Conservation (phyloP, 140 eudicot genomes). For the Cichorium intybus region DNA sequence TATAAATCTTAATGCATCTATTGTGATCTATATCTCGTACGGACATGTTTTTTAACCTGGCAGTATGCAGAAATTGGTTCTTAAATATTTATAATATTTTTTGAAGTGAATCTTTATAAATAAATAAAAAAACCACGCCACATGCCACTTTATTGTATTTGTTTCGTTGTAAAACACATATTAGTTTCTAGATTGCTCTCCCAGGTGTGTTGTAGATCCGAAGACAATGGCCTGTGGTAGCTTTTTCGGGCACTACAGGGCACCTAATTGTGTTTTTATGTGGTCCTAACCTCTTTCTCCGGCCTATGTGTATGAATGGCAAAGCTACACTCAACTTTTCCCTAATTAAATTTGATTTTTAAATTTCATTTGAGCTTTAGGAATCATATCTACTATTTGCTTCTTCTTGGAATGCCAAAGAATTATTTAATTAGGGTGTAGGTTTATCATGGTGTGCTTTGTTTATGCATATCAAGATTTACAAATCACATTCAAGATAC, state of each 20-base stretch:
- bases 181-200: conserved; percentile 43
- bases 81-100: background rate
- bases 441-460: conserved; percentile 8
- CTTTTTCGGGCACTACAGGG: conserved; percentile 34
- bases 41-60: background rate
- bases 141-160: conserved; percentile 21
- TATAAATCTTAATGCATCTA: too few species aligned
- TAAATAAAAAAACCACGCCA: background rate
- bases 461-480: conserved; percentile 27
- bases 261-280: conserved; percentile 25
- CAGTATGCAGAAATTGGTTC: background rate
- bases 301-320: conserved; percentile 16
- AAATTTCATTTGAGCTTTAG: conserved; percentile 15
- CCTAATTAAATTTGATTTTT: background rate
- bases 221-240: conserved; percentile 55
- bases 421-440: conserved; percentile 16
- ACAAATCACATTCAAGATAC: conserved; percentile 17
- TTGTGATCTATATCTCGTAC: too few species aligned
- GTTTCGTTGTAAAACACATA: conserved; percentile 24
- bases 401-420: conserved; percentile 34
- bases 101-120: background rate
- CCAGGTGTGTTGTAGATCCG: conserved; percentile 67
- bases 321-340: conserved; percentile 2
- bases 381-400: conserved; percentile 35
- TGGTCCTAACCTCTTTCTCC: conserved; percentile 27